Conservation (phyloP, 2,329 filamentous ascomycete genomes). For the Colletotrichum magnum region DNA sequence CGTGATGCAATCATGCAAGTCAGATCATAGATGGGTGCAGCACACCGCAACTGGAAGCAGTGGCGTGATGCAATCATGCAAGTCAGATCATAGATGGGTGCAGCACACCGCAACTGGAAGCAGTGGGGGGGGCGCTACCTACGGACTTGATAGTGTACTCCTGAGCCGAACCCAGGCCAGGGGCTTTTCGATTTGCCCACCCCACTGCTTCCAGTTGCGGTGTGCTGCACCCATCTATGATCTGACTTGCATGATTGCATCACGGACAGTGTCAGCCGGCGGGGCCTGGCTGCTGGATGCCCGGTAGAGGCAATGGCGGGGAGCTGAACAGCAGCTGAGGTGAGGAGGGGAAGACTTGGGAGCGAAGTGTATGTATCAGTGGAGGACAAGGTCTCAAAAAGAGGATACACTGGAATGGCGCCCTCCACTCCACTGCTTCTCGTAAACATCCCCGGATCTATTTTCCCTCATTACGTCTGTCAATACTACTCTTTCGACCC, state of each 20-base stretch:
- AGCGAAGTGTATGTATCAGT: not conserved
- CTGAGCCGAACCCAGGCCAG: not conserved
- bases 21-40: no score
- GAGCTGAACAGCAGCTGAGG: conserved; percentile 19
- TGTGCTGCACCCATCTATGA: conserved; percentile 28
- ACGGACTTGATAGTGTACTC: no score
- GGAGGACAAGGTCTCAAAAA: conserved; percentile 28
- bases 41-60: no score
- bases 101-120: no score
- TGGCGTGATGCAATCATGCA: no score
- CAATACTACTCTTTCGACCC: not conserved
- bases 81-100: no score
- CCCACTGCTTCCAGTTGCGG: conserved; percentile 38
- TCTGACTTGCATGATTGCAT: conserved; percentile 41
- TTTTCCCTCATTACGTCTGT: conserved; percentile 19
- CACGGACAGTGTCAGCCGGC: conserved; percentile 38
- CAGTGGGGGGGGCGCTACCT: no score
- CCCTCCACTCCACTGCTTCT: conserved; percentile 39
- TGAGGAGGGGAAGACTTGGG: conserved; percentile 2
- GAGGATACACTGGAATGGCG: conserved; percentile 34
- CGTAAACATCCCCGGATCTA: conserved; percentile 35
- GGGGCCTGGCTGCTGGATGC: conserved; percentile 12
- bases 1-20: no score
- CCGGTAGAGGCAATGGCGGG: conserved; percentile 13
- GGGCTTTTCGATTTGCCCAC: conserved; percentile 20